Percentiles rank a stretch among this genome's conserved stretches.
These are phyloP conservation scores for Colletotrichum agaves DNA, from an alignment of 2,329 filamentous ascomycete genomes.

Conservation along the genomic window DNA sequence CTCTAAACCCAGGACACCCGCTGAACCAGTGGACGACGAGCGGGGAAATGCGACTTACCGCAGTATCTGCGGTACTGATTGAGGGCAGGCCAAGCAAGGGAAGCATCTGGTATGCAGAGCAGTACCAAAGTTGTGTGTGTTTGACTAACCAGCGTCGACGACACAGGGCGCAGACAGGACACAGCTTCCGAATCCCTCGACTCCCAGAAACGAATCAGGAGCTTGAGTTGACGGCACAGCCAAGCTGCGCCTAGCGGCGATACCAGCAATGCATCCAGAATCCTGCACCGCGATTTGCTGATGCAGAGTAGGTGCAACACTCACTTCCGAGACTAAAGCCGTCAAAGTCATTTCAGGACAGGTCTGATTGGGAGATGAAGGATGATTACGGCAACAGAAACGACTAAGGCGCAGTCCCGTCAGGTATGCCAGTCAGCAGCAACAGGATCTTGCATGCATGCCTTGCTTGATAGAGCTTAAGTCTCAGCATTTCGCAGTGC, in stretches of 20 bases:
- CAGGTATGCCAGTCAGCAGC: slow-evolving; percentile 6
- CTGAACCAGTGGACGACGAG: not conserved
- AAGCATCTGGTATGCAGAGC: slow-evolving; percentile 6
- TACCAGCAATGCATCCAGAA: not conserved
- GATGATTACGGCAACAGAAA: not conserved
- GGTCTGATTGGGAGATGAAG: slow-evolving; percentile 4
- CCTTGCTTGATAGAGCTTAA: not conserved
- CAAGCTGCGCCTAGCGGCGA: not conserved
- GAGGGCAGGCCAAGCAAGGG: not conserved
- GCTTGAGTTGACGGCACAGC: not conserved
- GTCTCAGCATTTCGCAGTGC: not conserved
- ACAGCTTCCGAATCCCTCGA: not conserved
- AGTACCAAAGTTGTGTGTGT: not conserved
- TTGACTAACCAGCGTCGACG: not conserved
- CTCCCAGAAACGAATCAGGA: not conserved
- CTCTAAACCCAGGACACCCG: slow-evolving; percentile 23
- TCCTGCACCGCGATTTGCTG: not conserved
- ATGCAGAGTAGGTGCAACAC: not conserved
- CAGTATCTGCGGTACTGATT: not conserved
- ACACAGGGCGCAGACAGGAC: not conserved
- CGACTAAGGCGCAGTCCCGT: slow-evolving; percentile 14
- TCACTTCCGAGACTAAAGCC: not conserved
- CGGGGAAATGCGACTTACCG: slow-evolving; percentile 8
- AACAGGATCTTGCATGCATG: slow-evolving; percentile 1
- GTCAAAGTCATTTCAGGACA: slow-evolving; percentile 4